phyloP scores from a whole-genome alignment of 345 rosid genomes.

The Arabis alpina region DNA sequence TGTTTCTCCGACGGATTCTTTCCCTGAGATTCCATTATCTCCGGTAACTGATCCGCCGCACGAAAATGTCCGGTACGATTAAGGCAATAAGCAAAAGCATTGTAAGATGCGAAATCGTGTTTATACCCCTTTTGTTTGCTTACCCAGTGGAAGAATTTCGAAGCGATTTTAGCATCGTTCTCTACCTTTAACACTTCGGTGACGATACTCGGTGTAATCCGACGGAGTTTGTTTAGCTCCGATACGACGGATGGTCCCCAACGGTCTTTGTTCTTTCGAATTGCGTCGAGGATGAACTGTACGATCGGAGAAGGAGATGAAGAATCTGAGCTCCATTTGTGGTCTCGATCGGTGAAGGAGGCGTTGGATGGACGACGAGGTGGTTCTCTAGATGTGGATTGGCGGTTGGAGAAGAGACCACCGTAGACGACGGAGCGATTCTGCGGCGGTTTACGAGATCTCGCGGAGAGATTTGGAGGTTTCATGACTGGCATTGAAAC shows the following conservation, averaged over 20 bases:
- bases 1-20: slow-evolving; percentile 73
- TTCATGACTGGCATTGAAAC: background rate
- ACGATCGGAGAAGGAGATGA: slow-evolving; percentile 53
- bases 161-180: slow-evolving; percentile 51
- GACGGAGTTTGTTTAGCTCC: slow-evolving; percentile 75
- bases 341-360: slow-evolving; percentile 18
- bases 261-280: slow-evolving; percentile 49
- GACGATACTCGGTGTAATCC: slow-evolving; percentile 68
- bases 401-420: slow-evolving; percentile 58
- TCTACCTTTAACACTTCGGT: slow-evolving; percentile 70
- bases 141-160: slow-evolving; percentile 84
- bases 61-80: slow-evolving; percentile 56
- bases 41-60: slow-evolving; percentile 77
- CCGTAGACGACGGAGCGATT: slow-evolving; percentile 68
- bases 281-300: slow-evolving; percentile 70
- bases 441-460: slow-evolving; percentile 59
- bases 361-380: no score
- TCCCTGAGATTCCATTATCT: slow-evolving; percentile 77
- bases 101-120: slow-evolving; percentile 69
- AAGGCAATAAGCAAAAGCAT: slow-evolving; percentile 78
- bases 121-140: slow-evolving; percentile 75
- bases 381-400: background rate
- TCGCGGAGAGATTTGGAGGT: slow-evolving; percentile 7
- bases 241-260: slow-evolving; percentile 64
- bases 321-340: slow-evolving; percentile 63